phyloP scores from a whole-genome alignment of 2,329 filamentous ascomycete species.

The Apiospora malaysiana region DNA sequence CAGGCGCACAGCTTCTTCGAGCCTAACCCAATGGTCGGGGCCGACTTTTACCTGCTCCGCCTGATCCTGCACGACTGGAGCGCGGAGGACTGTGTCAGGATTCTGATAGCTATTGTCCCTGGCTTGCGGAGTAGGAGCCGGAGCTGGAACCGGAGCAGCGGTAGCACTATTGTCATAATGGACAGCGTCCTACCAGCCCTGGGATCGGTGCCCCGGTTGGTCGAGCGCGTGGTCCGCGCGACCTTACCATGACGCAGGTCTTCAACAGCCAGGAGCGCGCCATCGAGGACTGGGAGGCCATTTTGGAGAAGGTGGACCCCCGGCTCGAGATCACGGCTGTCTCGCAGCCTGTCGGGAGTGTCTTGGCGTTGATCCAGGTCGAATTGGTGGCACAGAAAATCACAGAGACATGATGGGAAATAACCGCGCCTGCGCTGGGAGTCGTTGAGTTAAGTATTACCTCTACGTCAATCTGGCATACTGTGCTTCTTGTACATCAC shows the following conservation, averaged over 20 bases:
- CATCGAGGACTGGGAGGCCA: slow-evolving; percentile 38
- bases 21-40: not conserved
- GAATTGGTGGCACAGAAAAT: no score
- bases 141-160: not conserved
- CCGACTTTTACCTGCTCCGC: not conserved
- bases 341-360: no score
- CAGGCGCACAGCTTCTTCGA: slow-evolving; percentile 8
- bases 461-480: no score
- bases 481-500: no score
- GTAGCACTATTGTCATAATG: slow-evolving; percentile 34
- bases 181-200: slow-evolving; percentile 40
- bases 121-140: not conserved
- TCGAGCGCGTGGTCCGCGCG: slow-evolving; percentile 37
- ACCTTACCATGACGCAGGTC: slow-evolving; percentile 43
- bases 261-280: slow-evolving; percentile 45
- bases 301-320: slow-evolving; percentile 35
- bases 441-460: no score
- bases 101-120: not conserved
- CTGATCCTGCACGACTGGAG: not conserved
- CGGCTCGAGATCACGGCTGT: not conserved
- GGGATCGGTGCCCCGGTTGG: slow-evolving; percentile 30
- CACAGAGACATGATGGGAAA: no score
- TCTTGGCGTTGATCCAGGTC: no score
- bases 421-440: no score
- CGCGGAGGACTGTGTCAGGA: not conserved